These are phyloP conservation scores for Teunomyces tritomae DNA, from an alignment of 805 yeast genomes.

Conservation along the genomic window DNA sequence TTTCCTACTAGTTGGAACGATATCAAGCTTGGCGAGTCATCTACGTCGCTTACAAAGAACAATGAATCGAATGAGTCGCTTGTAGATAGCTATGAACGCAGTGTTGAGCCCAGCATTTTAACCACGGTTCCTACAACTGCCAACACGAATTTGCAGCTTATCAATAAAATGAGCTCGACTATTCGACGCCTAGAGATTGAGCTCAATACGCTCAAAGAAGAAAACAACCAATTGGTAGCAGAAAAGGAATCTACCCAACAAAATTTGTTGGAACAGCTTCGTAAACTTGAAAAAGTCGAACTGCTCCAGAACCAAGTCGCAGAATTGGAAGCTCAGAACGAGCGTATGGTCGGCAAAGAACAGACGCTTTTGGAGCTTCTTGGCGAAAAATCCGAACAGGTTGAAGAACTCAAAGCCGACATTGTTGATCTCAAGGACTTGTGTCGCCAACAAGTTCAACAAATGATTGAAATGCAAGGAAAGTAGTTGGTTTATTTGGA, in stretches of 20 bases:
- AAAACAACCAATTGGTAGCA: slow-evolving; percentile 46
- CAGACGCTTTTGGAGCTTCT: slow-evolving; percentile 64
- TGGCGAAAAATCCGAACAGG: slow-evolving; percentile 85
- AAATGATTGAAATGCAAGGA: slow-evolving; percentile 48
- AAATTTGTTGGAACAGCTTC: slow-evolving; percentile 53
- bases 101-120: slow-evolving; percentile 2
- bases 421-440: slow-evolving; percentile 85
- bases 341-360: slow-evolving; percentile 27
- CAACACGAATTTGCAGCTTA: slow-evolving; percentile 51
- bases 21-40: slow-evolving; percentile 47
- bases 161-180: slow-evolving; percentile 72
- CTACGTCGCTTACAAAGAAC: slow-evolving; percentile 29
- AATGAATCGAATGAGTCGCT: slow-evolving; percentile 15
- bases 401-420: slow-evolving; percentile 83
- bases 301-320: slow-evolving; percentile 29
- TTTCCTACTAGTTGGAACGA: slow-evolving; percentile 9
- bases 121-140: slow-evolving; percentile 12
- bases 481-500: neutral
- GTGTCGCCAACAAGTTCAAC: slow-evolving; percentile 80
- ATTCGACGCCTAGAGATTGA: slow-evolving; percentile 82
- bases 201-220: slow-evolving; percentile 60
- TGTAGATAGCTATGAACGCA: slow-evolving; percentile 5
- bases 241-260: slow-evolving; percentile 68
- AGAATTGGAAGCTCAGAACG: slow-evolving; percentile 27
- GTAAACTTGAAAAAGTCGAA: slow-evolving; percentile 24